A percentile compares a stretch with the other conserved stretches of the same genome.
phyloP scores from a whole-genome alignment of 441 rosid genomes.

The Adansonia gregorii region DNA sequence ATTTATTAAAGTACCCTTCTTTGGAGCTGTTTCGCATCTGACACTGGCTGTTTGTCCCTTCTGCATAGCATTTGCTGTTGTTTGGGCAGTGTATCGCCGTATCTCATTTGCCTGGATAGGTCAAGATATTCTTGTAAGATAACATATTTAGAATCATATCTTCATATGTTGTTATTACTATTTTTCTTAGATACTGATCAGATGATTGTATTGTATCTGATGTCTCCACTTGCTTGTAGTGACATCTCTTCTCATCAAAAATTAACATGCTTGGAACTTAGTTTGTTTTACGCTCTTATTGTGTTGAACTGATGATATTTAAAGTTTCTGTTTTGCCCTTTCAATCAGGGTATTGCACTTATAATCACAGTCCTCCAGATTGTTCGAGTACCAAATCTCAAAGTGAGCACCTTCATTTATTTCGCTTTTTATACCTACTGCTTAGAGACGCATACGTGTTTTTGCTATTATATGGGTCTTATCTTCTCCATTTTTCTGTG shows the following conservation, averaged over 20 bases:
- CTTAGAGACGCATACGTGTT: neutral
- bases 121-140: conserved; percentile 85
- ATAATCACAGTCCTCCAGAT: conserved; percentile 64
- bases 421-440: conserved; percentile 2
- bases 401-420: conserved; percentile 38
- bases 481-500: conserved; percentile 9
- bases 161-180: neutral
- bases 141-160: conserved; percentile 19
- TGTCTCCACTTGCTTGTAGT: conserved; percentile 11
- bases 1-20: conserved; percentile 71
- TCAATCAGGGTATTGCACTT: conserved; percentile 54
- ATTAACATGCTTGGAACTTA: conserved; percentile 1
- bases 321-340: conserved; percentile 1
- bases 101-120: conserved; percentile 75
- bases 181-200: neutral
- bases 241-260: conserved; percentile 14
- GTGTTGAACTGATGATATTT: conserved; percentile 28
- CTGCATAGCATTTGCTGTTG: conserved; percentile 88
- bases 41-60: conserved; percentile 91
- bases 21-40: conserved; percentile 87
- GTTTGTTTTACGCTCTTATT: conserved; percentile 8
- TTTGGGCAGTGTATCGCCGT: conserved; percentile 71
- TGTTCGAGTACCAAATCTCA: conserved; percentile 57
- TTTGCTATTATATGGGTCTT: conserved; percentile 1
- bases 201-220: neutral